Conservation (phyloP, 140 eudicot species). For the Senecio squalidus region DNA sequence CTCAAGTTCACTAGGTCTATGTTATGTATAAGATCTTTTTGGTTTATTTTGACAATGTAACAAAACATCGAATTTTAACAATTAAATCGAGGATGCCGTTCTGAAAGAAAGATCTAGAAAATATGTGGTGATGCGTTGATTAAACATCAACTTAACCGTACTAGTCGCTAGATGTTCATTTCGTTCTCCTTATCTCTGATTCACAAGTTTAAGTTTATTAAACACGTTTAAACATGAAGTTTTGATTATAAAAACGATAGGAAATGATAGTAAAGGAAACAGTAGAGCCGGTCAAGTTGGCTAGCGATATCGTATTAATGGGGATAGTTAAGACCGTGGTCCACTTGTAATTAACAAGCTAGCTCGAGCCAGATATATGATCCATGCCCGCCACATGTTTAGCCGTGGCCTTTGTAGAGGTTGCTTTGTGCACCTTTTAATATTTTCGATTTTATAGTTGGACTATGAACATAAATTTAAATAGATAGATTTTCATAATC, state of each 20-base stretch:
- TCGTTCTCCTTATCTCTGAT: too few relatives aligned
- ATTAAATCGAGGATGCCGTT: background rate
- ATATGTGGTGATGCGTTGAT: background rate
- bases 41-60: background rate
- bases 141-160: too few relatives aligned
- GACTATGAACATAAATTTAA: too few relatives aligned
- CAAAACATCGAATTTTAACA: background rate
- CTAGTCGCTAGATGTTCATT: too few relatives aligned
- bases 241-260: too few relatives aligned
- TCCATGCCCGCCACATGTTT: constrained; percentile 18
- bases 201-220: too few relatives aligned
- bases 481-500: too few relatives aligned
- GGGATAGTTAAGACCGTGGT: constrained; percentile 11
- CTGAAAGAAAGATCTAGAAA: background rate
- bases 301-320: constrained; percentile 3
- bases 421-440: constrained; percentile 12
- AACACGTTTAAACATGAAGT: background rate
- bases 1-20: background rate
- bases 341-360: constrained; percentile 18
- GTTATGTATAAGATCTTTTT: background rate
- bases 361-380: constrained; percentile 11
- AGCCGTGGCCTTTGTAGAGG: background rate
- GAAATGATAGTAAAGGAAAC: background rate
- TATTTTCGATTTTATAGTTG: background rate
- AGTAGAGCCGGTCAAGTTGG: constrained; percentile 12